Evolutionary conservation across 2,329 filamentous ascomycete genomes (phyloP).

Genomic region (Diaporthe sp.): DNA sequence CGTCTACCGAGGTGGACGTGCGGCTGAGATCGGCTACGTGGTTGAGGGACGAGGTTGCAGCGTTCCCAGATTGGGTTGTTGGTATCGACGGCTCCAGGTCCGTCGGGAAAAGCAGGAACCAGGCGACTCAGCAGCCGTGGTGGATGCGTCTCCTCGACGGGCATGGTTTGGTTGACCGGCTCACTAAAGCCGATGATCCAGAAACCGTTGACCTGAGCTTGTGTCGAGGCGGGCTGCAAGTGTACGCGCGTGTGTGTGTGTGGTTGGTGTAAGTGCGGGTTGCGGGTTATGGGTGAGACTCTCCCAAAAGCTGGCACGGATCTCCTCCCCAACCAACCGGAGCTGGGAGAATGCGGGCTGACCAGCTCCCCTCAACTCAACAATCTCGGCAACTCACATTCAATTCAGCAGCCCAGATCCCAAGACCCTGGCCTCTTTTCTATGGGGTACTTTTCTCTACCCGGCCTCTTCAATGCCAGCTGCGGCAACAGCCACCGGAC

Average conservation of each 20-base stretch:
- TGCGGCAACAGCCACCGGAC: not conserved
- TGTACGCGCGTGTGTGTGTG: not conserved
- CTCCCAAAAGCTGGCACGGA: not conserved
- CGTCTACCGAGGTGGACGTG: constrained; percentile 6
- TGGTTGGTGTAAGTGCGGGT: constrained; percentile 9
- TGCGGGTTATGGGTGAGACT: not conserved
- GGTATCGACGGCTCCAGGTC: constrained; percentile 11
- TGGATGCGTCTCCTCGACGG: not conserved
- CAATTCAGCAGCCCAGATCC: not conserved
- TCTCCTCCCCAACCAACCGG: constrained; percentile 18
- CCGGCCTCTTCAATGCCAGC: not conserved
- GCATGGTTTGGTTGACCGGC: constrained; percentile 15
- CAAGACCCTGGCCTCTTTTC: not conserved
- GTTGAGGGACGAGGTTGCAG: constrained; percentile 20
- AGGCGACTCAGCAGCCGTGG: not conserved
- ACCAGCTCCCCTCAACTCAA: not conserved
- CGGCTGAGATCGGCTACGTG: constrained; percentile 22
- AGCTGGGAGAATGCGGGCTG: constrained; percentile 3
- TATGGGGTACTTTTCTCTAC: not conserved
- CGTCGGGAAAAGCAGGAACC: constrained; percentile 21
- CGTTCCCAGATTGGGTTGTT: constrained; percentile 5
- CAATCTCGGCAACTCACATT: constrained; percentile 29
- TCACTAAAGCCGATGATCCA: constrained; percentile 27
- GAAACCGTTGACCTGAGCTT: constrained; percentile 20
- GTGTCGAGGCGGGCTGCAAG: not conserved